Percentiles rank a stretch among this genome's conserved stretches.
Evolutionary conservation across 768 basidiomycete species (phyloP).

Genomic region (Pisolithus microcarpus): DNA sequence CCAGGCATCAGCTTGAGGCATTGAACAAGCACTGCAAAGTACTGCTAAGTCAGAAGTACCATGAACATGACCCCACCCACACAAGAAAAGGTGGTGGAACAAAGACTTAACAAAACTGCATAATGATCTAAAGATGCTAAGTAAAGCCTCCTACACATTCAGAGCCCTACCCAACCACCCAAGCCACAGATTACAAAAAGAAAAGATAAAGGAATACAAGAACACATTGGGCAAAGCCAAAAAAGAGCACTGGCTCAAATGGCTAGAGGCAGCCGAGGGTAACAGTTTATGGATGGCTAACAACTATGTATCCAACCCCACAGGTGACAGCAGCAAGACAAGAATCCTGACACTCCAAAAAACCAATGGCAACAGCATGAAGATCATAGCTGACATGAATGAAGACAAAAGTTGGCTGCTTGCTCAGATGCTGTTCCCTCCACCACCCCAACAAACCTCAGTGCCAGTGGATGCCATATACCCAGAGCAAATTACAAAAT

Average conservation of each 20-base stretch:
- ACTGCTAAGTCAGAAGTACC: conserved; percentile 8
- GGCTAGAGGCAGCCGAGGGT: conserved; percentile 1
- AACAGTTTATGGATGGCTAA: conserved; percentile 4
- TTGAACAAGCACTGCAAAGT: conserved; percentile 12
- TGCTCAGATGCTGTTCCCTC: conserved; percentile 19
- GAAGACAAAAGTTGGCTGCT: conserved; percentile 14
- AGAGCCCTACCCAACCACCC: neutral
- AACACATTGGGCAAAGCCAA: neutral
- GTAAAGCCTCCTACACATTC: neutral
- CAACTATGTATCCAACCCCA: neutral
- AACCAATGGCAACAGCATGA: neutral
- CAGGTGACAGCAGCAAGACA: neutral
- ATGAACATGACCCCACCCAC: conserved; percentile 5
- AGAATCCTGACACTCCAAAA: neutral
- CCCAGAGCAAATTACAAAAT: neutral
- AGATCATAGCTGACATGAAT: conserved; percentile 5
- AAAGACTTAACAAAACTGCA: conserved; percentile 2
- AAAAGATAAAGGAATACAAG: neutral
- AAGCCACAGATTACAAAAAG: neutral
- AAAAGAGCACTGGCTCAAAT: conserved; percentile 5
- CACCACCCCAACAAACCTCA: neutral
- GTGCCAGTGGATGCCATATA: conserved; percentile 1
- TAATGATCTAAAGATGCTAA: neutral
- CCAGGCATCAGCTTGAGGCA: neutral
- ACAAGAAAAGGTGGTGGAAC: conserved; percentile 20